Conservation (phyloP, 1,139 yeast species). For the Geotrichum carabidarum region DNA sequence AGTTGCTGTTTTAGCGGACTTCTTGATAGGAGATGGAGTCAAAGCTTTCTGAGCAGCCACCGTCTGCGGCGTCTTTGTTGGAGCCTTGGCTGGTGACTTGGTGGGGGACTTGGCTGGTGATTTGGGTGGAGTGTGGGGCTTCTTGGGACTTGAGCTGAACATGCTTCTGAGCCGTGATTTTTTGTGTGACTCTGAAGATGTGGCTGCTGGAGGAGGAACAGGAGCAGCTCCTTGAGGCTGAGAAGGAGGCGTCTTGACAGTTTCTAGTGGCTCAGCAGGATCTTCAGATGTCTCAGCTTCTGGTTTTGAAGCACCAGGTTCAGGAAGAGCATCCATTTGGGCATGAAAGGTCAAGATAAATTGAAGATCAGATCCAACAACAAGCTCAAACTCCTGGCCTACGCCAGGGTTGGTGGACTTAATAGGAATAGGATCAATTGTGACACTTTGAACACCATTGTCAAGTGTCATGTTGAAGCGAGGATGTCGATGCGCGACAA, state of each 20-base stretch:
- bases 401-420: slow-evolving; percentile 43
- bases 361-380: slow-evolving; percentile 58
- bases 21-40: neutral
- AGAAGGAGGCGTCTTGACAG: neutral
- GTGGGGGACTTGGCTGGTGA: neutral
- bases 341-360: slow-evolving; percentile 65
- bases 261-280: neutral
- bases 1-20: neutral
- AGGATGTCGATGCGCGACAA: slow-evolving; percentile 40
- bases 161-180: slow-evolving; percentile 17
- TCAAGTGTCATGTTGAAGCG: slow-evolving; percentile 68
- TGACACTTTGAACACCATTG: slow-evolving; percentile 81
- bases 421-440: slow-evolving; percentile 60
- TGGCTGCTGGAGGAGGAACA: neutral
- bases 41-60: neutral
- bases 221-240: slow-evolving; percentile 5
- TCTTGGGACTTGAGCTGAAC: slow-evolving; percentile 24
- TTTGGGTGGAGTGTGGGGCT: slow-evolving; percentile 11
- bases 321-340: slow-evolving; percentile 14
- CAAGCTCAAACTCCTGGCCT: slow-evolving; percentile 77
- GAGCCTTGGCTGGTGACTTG: neutral
- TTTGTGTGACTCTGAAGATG: slow-evolving; percentile 15
- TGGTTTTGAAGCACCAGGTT: neutral
- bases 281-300: neutral
- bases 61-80: slow-evolving; percentile 5